A percentile compares a stretch with the other conserved stretches of the same genome.
phyloP scores from a whole-genome alignment of 768 basidiomycete species.

The Pisolithus tinctorius region DNA sequence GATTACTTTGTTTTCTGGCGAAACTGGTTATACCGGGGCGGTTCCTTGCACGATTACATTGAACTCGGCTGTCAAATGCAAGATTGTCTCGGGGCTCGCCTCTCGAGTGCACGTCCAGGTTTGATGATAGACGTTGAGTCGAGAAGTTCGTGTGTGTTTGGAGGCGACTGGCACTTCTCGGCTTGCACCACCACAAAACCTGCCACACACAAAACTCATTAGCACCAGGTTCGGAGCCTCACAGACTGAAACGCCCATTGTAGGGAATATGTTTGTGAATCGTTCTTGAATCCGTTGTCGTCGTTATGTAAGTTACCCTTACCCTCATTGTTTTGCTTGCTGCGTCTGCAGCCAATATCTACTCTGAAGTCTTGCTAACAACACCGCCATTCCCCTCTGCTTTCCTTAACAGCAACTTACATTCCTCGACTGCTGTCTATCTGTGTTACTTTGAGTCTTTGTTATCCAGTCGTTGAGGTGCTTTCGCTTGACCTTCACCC shows the following conservation, averaged over 20 bases:
- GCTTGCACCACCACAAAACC: constrained; percentile 19
- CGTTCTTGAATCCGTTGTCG: constrained; percentile 18
- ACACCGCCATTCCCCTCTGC: constrained; percentile 7
- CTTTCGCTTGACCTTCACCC: constrained; percentile 17
- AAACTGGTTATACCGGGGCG: background rate
- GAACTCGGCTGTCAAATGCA: too few species aligned
- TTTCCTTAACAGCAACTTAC: constrained; percentile 16
- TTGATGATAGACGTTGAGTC: constrained; percentile 22
- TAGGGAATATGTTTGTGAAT: constrained; percentile 23
- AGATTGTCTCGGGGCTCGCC: constrained; percentile 11
- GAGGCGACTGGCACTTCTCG: constrained; percentile 9
- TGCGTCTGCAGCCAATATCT: constrained; percentile 13
- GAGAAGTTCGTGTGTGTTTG: constrained; percentile 16
- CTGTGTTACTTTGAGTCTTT: constrained; percentile 27
- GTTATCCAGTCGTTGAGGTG: constrained; percentile 19
- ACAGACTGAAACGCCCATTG: constrained; percentile 24
- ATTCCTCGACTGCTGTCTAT: constrained; percentile 13
- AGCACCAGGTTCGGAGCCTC: constrained; percentile 14
- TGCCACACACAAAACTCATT: constrained; percentile 23
- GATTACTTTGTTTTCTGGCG: too few species aligned
- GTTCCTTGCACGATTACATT: too few species aligned
- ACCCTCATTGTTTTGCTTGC: constrained; percentile 15
- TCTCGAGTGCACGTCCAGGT: constrained; percentile 11
- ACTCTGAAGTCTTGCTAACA: constrained; percentile 13
- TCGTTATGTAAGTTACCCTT: constrained; percentile 31